Base-by-base conservation (phyloP, 2,329 filamentous ascomycete species). In the Sporothrix brasiliensis region DNA sequence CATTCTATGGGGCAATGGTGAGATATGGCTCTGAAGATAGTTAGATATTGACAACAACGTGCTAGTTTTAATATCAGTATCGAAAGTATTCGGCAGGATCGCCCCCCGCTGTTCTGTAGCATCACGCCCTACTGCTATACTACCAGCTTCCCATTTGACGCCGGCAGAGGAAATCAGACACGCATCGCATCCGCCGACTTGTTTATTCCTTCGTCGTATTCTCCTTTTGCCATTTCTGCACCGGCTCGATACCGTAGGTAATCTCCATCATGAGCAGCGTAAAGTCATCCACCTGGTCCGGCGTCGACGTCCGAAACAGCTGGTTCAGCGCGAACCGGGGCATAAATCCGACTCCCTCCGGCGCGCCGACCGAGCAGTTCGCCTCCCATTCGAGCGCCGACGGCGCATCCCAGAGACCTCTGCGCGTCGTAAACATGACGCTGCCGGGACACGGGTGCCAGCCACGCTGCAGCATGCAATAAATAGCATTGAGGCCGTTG, bases 351-450 rank as follows among this genome's bases (percentile, higher is more conserved):
- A 39, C 58, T 27, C 4, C 49, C 9, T 11, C 24, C 3, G 6
- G 34, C 11, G 44, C 68, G 1, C 39, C 34, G 13, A 60, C 34
- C 16, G 50, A 14, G 52, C 67, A 73, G 39, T 53, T 27, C 58
- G 50, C 66, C 21, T 69, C 54, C 77, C 77, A 79, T n/a, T 69
- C 73, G 27, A 60, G 63, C 5, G 75, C 74, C 10, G 73, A 73
- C 14, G 44, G 7, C 0, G 76, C 77, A 13, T 77, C 74, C 77
- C 77, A 78, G 6, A 77, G 24, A 4, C 77, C 76, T 19, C 70
- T 68, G 10, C 74, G 69, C 1, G 72, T 74, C 19, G 75, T 76
- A 52, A 76, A 75, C 69, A 73, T 71, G 54, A 76, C 67, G 10
- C 75, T 74, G 30, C 77, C 77, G 1, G 72, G 72, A 58, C 76